Evolutionary conservation across 768 basidiomycete species (phyloP).

Genomic region (Chlorophyllum brunneum): DNA sequence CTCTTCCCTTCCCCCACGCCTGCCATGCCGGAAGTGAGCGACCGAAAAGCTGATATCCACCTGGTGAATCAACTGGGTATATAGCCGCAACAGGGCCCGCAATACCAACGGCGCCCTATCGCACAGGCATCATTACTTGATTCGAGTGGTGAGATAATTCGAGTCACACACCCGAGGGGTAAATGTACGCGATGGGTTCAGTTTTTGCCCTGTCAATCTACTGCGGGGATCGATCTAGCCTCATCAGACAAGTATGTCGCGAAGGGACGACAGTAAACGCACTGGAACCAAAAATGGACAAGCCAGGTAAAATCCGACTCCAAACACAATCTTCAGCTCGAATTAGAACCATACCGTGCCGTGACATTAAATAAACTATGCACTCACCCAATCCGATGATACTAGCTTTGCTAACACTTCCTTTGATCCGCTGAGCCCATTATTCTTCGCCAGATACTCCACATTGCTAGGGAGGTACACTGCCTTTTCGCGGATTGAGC

Average conservation of each 20-base stretch:
- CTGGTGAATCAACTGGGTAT: slow-evolving; percentile 61
- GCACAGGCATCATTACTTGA: not conserved
- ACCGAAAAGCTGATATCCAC: slow-evolving; percentile 63
- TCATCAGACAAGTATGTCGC: not conserved
- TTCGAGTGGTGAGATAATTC: not conserved
- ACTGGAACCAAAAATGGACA: slow-evolving; percentile 63
- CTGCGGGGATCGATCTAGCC: slow-evolving; percentile 56
- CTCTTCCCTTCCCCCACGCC: slow-evolving; percentile 50
- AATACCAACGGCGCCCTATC: slow-evolving; percentile 64
- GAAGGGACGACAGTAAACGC: slow-evolving; percentile 12
- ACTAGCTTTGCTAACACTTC: slow-evolving; percentile 45
- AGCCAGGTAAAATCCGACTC: slow-evolving; percentile 61
- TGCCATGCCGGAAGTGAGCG: slow-evolving; percentile 65
- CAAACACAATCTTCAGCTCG: slow-evolving; percentile 47
- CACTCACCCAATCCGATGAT: slow-evolving; percentile 45
- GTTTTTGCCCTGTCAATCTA: slow-evolving; percentile 64
- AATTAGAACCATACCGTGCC: not conserved
- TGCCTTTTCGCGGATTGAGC: slow-evolving; percentile 48
- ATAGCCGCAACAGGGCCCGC: slow-evolving; percentile 65
- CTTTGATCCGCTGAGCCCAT: slow-evolving; percentile 43
- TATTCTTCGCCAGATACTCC: slow-evolving; percentile 61
- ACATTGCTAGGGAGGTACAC: slow-evolving; percentile 69
- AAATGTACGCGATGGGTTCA: slow-evolving; percentile 68
- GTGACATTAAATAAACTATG: not conserved
- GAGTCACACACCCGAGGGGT: slow-evolving; percentile 48